Percentiles rank a stretch among this genome's conserved stretches.
Conservation (phyloP, 306 rosid genomes). For the Delonix regia region DNA sequence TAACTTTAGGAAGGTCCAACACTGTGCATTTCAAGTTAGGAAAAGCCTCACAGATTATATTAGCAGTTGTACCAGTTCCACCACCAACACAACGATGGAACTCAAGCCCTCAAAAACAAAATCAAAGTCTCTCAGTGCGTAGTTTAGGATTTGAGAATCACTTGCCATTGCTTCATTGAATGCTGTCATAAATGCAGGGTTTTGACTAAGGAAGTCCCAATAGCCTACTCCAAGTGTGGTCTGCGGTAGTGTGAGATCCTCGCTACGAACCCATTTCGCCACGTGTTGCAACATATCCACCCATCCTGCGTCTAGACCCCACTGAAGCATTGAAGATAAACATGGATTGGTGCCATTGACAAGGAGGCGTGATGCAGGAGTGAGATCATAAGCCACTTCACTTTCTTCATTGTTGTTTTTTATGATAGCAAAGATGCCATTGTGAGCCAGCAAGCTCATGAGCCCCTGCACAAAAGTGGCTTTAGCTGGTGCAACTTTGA, state of each 20-base stretch:
- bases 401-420: background rate
- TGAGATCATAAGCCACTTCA: background rate
- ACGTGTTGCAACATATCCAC: background rate
- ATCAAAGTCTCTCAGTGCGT: background rate
- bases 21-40: background rate
- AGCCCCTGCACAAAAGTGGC: background rate
- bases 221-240: background rate
- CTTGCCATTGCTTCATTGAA: background rate
- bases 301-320: background rate
- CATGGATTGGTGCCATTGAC: background rate
- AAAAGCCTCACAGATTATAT: background rate
- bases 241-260: background rate
- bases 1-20: background rate
- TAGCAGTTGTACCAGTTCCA: background rate
- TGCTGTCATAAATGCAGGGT: background rate
- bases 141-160: background rate
- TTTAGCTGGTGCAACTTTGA: background rate
- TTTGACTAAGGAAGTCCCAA: background rate
- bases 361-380: background rate
- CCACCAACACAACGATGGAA: conserved; percentile 1
- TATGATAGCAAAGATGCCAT: background rate
- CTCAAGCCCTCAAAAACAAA: background rate
- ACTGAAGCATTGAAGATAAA: background rate
- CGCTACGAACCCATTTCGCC: background rate
- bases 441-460: background rate